These are phyloP conservation scores for Wallacemonas sp. DNA, from an alignment of 208 protist genomes.

Conservation along the genomic window DNA sequence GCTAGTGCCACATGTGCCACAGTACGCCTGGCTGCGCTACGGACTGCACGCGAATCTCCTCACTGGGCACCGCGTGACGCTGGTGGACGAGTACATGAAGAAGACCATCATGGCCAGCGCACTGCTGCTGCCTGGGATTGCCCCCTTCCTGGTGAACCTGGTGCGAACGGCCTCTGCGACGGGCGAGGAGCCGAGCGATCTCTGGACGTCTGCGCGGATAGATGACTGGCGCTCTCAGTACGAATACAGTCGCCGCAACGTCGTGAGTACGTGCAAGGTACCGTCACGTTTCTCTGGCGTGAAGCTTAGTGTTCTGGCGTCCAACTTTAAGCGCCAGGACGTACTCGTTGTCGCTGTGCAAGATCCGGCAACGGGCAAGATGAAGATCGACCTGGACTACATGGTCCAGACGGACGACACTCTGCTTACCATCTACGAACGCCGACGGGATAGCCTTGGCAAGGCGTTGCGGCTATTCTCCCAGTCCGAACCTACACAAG, in stretches of 20 bases:
- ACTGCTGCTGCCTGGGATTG: conserved; percentile 77
- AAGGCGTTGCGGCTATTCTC: conserved; percentile 50
- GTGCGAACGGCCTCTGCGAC: conserved; percentile 66
- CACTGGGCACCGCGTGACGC: conserved; percentile 44
- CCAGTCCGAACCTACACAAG: conserved; percentile 27
- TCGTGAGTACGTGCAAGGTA: conserved; percentile 63
- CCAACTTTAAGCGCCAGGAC: conserved; percentile 58
- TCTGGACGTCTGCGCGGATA: conserved; percentile 58
- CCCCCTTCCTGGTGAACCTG: conserved; percentile 87
- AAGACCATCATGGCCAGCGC: conserved; percentile 82
- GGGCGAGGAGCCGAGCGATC: conserved; percentile 42
- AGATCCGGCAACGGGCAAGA: conserved; percentile 44
- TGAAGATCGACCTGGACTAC: conserved; percentile 74
- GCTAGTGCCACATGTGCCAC: conserved; percentile 62
- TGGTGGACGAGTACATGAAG: conserved; percentile 85
- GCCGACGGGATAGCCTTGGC: conserved; percentile 47
- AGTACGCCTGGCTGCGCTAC: conserved; percentile 85
- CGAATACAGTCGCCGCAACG: conserved; percentile 78
- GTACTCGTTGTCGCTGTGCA: conserved; percentile 79
- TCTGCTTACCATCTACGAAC: conserved; percentile 70
- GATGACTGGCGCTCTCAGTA: conserved; percentile 81
- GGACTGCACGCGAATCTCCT: conserved; percentile 75
- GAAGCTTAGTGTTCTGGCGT: conserved; percentile 41
- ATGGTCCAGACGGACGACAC: conserved; percentile 50
- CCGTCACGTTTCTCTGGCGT: conserved; percentile 57